Evolutionary conservation across 148 eudicot species (phyloP).

Genomic region (Bassia scoparia): DNA sequence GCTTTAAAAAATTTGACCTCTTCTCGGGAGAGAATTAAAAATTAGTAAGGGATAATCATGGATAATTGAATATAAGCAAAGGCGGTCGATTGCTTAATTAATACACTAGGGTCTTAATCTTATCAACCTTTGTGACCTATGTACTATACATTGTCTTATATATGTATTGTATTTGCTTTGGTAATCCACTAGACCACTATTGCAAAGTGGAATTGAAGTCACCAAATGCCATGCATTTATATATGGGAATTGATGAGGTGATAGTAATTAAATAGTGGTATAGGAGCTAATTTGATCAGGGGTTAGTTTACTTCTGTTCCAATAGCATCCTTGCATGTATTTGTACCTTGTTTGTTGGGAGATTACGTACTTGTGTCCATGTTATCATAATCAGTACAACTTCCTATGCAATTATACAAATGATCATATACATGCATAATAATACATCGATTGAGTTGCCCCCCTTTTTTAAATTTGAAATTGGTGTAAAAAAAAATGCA

Average conservation of each 20-base stretch:
- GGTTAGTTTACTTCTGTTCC: constrained; percentile 9
- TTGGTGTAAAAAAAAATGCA: no score
- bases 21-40: neutral
- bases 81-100: constrained; percentile 22
- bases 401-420: no score
- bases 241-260: constrained; percentile 8
- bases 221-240: constrained; percentile 22
- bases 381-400: neutral
- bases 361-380: constrained; percentile 15
- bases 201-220: constrained; percentile 28
- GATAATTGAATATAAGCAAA: neutral
- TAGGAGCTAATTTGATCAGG: neutral
- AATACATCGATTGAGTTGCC: no score
- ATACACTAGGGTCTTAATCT: constrained; percentile 26
- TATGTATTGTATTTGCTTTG: neutral
- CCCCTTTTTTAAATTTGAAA: no score
- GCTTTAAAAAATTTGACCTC: neutral
- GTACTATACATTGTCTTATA: neutral
- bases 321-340: neutral
- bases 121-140: constrained; percentile 21
- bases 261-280: neutral
- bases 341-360: constrained; percentile 10
- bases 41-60: constrained; percentile 11
- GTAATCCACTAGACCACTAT: constrained; percentile 17
- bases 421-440: no score